phyloP scores from a whole-genome alignment of 2,329 filamentous ascomycete genomes.

The Cercospora sp. region DNA sequence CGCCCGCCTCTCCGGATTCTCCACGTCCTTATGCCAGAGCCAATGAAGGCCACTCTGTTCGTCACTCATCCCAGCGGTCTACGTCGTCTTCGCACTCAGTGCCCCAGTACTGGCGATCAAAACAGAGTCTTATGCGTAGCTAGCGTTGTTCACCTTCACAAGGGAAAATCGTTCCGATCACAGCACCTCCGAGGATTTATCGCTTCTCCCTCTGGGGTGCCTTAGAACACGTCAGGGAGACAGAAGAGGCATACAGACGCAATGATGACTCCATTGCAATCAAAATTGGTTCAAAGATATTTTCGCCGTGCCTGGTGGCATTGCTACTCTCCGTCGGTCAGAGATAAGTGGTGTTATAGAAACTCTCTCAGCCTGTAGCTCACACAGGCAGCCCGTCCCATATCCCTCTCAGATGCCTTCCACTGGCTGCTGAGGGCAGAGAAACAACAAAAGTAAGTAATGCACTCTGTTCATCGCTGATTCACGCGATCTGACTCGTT shows the following conservation, averaged over 20 bases:
- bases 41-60: background rate
- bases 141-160: background rate
- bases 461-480: background rate
- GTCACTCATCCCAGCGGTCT: background rate
- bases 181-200: background rate
- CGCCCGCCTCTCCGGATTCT: background rate
- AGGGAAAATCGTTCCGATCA: background rate
- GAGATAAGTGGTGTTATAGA: background rate
- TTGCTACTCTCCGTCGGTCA: background rate
- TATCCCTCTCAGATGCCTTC: background rate
- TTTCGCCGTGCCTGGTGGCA: background rate
- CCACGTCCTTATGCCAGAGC: background rate
- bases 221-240: background rate
- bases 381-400: background rate
- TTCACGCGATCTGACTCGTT: background rate
- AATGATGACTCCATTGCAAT: background rate
- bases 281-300: fast-evolving
- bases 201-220: background rate
- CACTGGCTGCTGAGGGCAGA: background rate
- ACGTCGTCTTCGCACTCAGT: too few relatives aligned
- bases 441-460: background rate
- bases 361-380: background rate
- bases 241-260: background rate
- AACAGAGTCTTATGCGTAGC: background rate
- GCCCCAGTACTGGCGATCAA: too few relatives aligned